A percentile compares a stretch with the other conserved stretches of the same genome.
phyloP scores from a whole-genome alignment of 2,329 filamentous ascomycete genomes.

The Dactylonectria estremocensis region DNA sequence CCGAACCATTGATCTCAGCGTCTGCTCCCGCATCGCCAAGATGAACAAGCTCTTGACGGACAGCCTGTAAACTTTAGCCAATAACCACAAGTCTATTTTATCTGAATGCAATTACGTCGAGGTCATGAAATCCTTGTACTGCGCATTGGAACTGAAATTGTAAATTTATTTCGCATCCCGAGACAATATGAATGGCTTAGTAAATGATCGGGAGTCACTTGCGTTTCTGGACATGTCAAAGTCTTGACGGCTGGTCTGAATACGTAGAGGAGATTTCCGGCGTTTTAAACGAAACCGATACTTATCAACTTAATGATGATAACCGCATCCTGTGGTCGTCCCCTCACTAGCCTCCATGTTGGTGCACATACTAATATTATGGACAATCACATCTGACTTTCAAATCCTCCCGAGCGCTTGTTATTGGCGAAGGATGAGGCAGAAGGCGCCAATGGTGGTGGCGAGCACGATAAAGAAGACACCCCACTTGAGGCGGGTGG shows the following conservation, averaged over 20 bases:
- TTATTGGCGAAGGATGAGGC: conserved; percentile 18
- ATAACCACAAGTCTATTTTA: too few species aligned
- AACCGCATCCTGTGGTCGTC: background rate
- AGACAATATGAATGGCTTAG: background rate
- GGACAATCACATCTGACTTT: background rate
- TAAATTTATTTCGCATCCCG: background rate
- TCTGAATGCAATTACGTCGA: too few species aligned
- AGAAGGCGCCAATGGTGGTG: conserved; percentile 65
- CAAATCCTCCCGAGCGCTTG: background rate
- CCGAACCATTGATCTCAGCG: too few species aligned
- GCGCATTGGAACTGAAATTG: background rate
- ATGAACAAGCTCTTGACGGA: too few species aligned
- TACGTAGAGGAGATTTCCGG: background rate
- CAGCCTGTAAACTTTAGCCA: too few species aligned
- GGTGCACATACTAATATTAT: background rate
- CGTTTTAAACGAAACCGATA: too few species aligned
- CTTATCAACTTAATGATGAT: too few species aligned
- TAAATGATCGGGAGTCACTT: background rate
- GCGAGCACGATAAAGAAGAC: conserved; percentile 58
- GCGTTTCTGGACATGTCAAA: background rate
- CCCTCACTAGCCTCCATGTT: background rate
- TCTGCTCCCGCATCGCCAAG: too few species aligned
- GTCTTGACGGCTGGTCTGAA: background rate
- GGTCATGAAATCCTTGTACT: background rate
- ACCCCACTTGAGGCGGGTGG: conserved; percentile 58